Evolutionary conservation across 2,329 filamentous ascomycete species (phyloP).

Genomic region (Phaeomoniella chlamydospora): DNA sequence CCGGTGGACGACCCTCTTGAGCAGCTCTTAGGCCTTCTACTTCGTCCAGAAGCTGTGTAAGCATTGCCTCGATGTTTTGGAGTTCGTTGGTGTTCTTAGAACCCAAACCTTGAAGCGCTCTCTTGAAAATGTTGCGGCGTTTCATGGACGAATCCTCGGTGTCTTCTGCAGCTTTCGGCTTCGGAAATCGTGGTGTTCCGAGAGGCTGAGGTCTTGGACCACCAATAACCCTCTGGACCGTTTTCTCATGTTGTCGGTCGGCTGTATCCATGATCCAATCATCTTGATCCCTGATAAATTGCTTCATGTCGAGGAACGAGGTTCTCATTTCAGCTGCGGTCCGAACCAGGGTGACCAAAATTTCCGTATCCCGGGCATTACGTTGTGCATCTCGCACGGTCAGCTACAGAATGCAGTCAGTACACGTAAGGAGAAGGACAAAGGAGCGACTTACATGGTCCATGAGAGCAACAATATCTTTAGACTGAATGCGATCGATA

Average conservation of each 20-base stretch:
- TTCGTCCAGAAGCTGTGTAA: conserved; percentile 81
- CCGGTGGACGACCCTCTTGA: conserved; percentile 23
- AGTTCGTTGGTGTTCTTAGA: conserved; percentile 80
- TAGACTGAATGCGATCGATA: conserved; percentile 84
- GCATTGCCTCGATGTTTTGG: conserved; percentile 76
- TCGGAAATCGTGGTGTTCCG: conserved; percentile 41
- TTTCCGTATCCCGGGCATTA: conserved; percentile 91
- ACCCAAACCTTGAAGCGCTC: conserved; percentile 82
- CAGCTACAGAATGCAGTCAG: conserved; percentile 38
- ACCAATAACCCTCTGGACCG: conserved; percentile 65
- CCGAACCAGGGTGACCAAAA: conserved; percentile 82
- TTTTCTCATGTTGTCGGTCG: conserved; percentile 77
- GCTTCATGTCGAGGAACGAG: conserved; percentile 90
- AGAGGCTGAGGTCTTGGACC: conserved; percentile 75
- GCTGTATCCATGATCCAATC: conserved; percentile 75
- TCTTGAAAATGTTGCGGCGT: conserved; percentile 84
- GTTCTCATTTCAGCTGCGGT: conserved; percentile 94
- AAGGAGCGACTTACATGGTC: conserved; percentile 54
- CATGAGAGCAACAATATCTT: conserved; percentile 95
- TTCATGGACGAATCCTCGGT: conserved; percentile 52
- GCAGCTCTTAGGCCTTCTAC: conserved; percentile 65
- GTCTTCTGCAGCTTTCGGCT: conserved; percentile 32
- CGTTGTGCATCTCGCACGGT: conserved; percentile 94
- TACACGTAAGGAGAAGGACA: background rate
- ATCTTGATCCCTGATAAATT: conserved; percentile 78